phyloP scores from a whole-genome alignment of 192 early-diverging fungal genomes.

The Hyaloraphidium curvatum region DNA sequence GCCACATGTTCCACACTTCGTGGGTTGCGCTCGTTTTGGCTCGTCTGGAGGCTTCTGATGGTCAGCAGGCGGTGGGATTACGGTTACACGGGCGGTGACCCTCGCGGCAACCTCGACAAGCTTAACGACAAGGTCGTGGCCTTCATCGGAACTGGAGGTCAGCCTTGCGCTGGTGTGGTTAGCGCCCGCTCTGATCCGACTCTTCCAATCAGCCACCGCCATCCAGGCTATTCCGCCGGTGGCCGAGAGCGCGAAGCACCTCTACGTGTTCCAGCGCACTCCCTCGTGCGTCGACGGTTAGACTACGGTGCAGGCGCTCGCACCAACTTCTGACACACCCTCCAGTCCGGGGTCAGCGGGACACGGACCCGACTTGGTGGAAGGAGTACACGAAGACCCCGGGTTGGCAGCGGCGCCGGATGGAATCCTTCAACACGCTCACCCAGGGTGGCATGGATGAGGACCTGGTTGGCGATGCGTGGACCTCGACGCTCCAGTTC shows the following conservation, averaged over 20 bases:
- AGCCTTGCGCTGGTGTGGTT: background rate
- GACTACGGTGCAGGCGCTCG: too few species aligned
- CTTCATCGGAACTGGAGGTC: background rate
- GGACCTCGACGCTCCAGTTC: background rate
- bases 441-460: background rate
- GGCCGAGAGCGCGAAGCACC: background rate
- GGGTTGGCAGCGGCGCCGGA: background rate
- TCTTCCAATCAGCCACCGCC: background rate
- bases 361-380: too few species aligned
- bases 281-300: background rate
- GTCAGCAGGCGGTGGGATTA: too few species aligned
- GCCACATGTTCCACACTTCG: constrained; percentile 1
- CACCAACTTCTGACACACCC: too few species aligned
- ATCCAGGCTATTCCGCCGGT: background rate
- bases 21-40: too few species aligned
- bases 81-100: background rate
- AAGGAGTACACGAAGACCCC: too few species aligned
- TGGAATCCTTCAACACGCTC: background rate
- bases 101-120: background rate
- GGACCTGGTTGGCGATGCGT: constrained; percentile 1
- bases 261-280: constrained; percentile 3
- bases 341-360: too few species aligned
- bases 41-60: too few species aligned
- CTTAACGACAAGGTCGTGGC: background rate
- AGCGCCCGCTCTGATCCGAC: background rate